Evolutionary conservation across 202 grass and related monocot species (phyloP).

Genomic region (Dendrocalamus latiflorus): DNA sequence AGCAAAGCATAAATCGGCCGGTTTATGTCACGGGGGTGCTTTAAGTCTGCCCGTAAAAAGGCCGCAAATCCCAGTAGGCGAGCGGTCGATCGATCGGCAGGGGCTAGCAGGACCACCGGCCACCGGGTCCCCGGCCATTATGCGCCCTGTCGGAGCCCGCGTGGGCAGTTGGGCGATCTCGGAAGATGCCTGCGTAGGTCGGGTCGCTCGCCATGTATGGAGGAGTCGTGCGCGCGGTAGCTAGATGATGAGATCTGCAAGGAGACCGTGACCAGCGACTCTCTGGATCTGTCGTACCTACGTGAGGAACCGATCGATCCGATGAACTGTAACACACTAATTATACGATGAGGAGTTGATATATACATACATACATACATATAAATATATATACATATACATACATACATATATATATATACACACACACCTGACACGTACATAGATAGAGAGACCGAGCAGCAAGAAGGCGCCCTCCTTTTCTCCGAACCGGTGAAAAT

Average conservation of each 20-base stretch:
- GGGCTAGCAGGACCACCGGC: constrained; percentile 5
- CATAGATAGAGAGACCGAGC: background rate
- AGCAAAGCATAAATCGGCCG: background rate
- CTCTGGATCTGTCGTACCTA: background rate
- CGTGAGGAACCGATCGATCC: background rate
- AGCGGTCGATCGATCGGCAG: background rate
- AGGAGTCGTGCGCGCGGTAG: background rate
- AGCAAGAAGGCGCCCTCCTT: background rate
- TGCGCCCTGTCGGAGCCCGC: constrained; percentile 11
- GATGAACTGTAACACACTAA: background rate
- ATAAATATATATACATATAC: no score
- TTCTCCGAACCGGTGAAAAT: background rate
- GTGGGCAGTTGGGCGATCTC: constrained; percentile 21
- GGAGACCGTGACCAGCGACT: background rate
- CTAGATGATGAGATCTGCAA: constrained; percentile 5
- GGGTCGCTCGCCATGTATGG: background rate
- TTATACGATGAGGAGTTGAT: background rate
- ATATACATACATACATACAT: background rate
- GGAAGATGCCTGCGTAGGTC: background rate
- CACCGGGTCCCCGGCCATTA: constrained; percentile 21
- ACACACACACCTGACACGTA: background rate
- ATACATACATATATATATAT: no score
- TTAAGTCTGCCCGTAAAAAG: background rate
- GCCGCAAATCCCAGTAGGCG: constrained; percentile 11
- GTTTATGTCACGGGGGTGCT: background rate